Evolutionary conservation across 768 basidiomycete species (phyloP), one percentile per base, ranked within the genome.

Genomic region (Naganishia onofrii): DNA sequence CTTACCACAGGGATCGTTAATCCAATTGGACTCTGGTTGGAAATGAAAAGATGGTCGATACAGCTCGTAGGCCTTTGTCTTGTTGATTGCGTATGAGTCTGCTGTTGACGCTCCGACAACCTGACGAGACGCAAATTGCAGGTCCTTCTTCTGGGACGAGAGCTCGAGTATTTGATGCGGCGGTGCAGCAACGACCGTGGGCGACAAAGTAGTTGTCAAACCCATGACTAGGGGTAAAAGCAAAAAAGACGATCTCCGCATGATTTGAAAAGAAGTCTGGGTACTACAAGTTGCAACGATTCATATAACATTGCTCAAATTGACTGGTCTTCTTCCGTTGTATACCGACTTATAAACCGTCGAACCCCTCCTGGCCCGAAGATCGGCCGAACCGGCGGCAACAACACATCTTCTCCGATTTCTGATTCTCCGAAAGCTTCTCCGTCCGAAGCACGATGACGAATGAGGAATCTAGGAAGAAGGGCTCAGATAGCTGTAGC

Each of bases 11-110:
- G 60, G 60, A 28, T 63, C 60, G 26, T 63, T 63, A 7, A 63
- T 63, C 60, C 60, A 63, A 42, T 63, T 63, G 1, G 60, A n/a
- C 42, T 63, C 46, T n/a, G 60, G 60, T 17, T 63, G 60, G 23
- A 63, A 63, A 36, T 63, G 60, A 19, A 42, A 63, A 13, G 38
- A 38, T 4, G 60, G 60, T 28, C 60, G 6, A 42, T 63, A 44
- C 12, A 8, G 38, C 15, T 63, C 42, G 26, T 26, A 63, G 8
- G 60, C n/a, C 13, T 63, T 13, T 17, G 36, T 46, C 19, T n/a
- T 26, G 15, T 63, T 46, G 10, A 26, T 42, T 10, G 38, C 23
- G n/a, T 17, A 3, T 6, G 36, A 3, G 34, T 3, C 23, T 1
- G 58, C 15, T 21, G 58, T 3, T 8, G 55, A 10, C 10, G 8